Evolutionary conservation across 108 stramenopile genomes (phyloP).

Genomic region (Aurantiochytrium sp.): DNA sequence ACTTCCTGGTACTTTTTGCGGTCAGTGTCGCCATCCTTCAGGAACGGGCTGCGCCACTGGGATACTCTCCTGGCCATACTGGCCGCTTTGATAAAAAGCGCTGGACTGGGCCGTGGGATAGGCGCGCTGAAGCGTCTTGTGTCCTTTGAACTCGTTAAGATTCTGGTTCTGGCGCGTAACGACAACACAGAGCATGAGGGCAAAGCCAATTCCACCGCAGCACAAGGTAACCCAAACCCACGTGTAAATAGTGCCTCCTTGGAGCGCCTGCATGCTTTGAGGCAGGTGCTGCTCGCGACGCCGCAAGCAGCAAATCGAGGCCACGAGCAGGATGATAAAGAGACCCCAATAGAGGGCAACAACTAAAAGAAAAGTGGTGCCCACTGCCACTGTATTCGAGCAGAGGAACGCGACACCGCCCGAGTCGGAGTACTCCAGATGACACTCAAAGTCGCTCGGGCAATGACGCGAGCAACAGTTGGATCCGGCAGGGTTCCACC

Average conservation of each 20-base stretch:
- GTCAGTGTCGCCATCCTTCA: background rate
- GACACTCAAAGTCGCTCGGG: background rate
- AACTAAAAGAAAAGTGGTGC: background rate
- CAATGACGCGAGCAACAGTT: background rate
- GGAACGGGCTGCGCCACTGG: background rate
- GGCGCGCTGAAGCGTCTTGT: background rate
- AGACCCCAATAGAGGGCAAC: background rate
- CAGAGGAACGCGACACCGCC: background rate
- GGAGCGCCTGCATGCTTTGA: background rate
- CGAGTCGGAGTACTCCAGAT: background rate
- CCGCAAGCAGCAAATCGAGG: background rate
- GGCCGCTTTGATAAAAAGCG: background rate
- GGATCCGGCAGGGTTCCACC: background rate
- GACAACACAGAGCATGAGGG: background rate
- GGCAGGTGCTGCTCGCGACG: background rate
- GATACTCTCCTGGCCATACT: background rate
- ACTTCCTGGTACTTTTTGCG: background rate
- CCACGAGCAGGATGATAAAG: background rate
- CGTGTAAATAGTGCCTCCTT: background rate
- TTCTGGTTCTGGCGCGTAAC: background rate
- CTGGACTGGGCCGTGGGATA: background rate
- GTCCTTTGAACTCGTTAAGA: background rate
- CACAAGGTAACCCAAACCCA: background rate
- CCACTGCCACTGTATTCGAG: background rate
- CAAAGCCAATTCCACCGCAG: background rate